phyloP scores from a whole-genome alignment of 2,329 filamentous ascomycete genomes.

The Phialocephala subalpina region DNA sequence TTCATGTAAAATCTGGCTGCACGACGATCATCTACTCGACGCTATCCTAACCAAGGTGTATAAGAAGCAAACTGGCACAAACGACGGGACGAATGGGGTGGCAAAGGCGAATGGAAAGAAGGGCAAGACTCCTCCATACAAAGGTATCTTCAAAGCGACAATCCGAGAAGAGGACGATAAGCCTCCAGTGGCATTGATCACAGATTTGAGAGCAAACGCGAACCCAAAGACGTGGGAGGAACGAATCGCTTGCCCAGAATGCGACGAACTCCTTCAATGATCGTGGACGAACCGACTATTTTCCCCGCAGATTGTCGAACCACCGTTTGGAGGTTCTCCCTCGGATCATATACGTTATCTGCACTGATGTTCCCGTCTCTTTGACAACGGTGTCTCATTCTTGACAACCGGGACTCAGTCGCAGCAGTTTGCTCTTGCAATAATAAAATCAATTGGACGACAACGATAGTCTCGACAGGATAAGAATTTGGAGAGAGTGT shows the following conservation, averaged over 20 bases:
- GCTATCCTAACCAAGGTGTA: conserved; percentile 41
- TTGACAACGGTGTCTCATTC: not conserved
- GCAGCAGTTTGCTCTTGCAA: not conserved
- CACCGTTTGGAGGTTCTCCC: not conserved
- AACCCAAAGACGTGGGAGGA: conserved; percentile 31
- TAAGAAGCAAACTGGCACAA: conserved; percentile 23
- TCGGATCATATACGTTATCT: not conserved
- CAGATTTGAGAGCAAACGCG: conserved; percentile 32
- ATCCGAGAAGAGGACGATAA: conserved; percentile 26
- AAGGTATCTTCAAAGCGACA: conserved; percentile 34
- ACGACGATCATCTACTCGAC: conserved; percentile 47
- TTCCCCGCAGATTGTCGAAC: not conserved
- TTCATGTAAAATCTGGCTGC: conserved; percentile 46
- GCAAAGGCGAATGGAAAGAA: conserved; percentile 30
- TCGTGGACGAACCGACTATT: not conserved
- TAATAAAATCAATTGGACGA: not conserved
- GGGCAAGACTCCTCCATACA: conserved; percentile 25
- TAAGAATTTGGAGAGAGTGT: not conserved
- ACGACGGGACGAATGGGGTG: conserved; percentile 26
- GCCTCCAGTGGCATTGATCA: conserved; percentile 33
- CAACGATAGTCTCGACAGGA: not conserved
- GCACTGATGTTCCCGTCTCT: not conserved
- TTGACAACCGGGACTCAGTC: not conserved
- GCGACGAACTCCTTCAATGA: conserved; percentile 36
- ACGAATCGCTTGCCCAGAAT: conserved; percentile 38